Percentiles rank a stretch among this genome's conserved stretches.
Conservation (phyloP, 179 eudicot genomes). For the Beta lomatogona region DNA sequence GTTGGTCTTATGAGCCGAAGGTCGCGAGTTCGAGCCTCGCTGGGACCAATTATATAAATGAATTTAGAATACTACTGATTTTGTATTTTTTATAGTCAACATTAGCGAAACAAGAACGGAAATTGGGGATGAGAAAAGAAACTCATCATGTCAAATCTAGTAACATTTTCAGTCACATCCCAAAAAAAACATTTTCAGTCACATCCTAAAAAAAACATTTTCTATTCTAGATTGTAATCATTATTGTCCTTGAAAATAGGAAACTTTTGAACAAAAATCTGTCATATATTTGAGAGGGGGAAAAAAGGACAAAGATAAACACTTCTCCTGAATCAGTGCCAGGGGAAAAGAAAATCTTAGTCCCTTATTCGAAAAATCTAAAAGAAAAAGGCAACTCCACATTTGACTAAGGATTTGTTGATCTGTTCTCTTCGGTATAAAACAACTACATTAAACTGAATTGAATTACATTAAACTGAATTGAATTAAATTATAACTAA, state of each 20-base stretch:
- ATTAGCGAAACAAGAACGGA: not conserved
- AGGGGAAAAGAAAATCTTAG: not conserved
- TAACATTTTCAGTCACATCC: not conserved
- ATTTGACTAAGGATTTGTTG: too few relatives aligned
- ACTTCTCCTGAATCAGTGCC: not conserved
- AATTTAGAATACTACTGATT: too few relatives aligned
- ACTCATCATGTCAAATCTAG: not conserved
- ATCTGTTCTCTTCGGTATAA: too few relatives aligned
- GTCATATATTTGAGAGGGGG: not conserved
- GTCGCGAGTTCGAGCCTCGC: slow-evolving; percentile 99
- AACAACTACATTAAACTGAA: too few relatives aligned
- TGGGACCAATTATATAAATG: slow-evolving; percentile 48
- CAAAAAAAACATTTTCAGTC: not conserved
- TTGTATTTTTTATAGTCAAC: too few relatives aligned
- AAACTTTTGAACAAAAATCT: not conserved
- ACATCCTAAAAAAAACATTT: not conserved
- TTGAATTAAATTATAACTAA: too few relatives aligned
- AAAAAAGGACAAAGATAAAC: not conserved
- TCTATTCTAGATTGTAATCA: not conserved
- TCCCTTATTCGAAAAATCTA: not conserved
- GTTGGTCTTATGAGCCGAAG: slow-evolving; percentile 99
- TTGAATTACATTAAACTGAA: too few relatives aligned
- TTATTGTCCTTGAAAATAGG: not conserved
- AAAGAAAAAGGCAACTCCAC: too few relatives aligned
- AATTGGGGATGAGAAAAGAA: slow-evolving; percentile 1